These are phyloP conservation scores for Smallanthus sonchifolius DNA, from an alignment of 129 eudicot genomes.

Conservation along the genomic window DNA sequence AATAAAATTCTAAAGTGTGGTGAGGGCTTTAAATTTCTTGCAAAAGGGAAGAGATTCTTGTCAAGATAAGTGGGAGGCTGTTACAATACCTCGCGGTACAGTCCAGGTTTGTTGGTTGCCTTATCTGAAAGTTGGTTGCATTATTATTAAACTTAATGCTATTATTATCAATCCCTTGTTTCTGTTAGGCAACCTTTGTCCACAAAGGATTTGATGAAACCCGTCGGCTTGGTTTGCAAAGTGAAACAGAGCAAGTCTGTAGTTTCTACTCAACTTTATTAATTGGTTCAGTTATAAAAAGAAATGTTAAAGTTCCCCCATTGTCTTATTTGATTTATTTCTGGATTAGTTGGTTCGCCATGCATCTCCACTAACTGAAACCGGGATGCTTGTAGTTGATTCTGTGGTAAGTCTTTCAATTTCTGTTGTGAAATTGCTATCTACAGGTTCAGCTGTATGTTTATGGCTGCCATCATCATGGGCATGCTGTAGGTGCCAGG, in stretches of 20 bases:
- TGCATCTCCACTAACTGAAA: conserved; percentile 87
- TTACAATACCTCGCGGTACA: conserved; percentile 93
- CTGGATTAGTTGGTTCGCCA: conserved; percentile 79
- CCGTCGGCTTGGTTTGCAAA: conserved; percentile 89
- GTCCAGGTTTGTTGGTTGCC: conserved; percentile 82
- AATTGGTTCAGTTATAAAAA: neutral
- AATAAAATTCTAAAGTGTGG: conserved; percentile 36
- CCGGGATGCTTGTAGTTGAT: conserved; percentile 98
- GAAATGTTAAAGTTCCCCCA: neutral
- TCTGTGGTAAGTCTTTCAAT: conserved; percentile 67
- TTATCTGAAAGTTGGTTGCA: neutral
- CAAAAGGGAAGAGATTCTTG: conserved; percentile 67
- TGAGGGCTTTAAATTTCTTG: conserved; percentile 73
- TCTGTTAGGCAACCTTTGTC: conserved; percentile 73
- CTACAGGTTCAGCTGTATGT: neutral
- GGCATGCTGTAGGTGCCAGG: conserved; percentile 78
- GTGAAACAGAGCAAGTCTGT: conserved; percentile 81
- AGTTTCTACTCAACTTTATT: neutral
- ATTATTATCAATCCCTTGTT: conserved; percentile 1
- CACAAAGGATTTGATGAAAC: conserved; percentile 99
- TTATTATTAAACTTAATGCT: neutral
- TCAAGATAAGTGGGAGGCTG: conserved; percentile 69
- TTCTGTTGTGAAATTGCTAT: conserved; percentile 7
- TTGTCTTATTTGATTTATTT: conserved; percentile 12
- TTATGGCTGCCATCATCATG: conserved; percentile 10